Conservation (phyloP, 1,284 basidiomycete species). For the Xerocomus minutiporus region DNA sequence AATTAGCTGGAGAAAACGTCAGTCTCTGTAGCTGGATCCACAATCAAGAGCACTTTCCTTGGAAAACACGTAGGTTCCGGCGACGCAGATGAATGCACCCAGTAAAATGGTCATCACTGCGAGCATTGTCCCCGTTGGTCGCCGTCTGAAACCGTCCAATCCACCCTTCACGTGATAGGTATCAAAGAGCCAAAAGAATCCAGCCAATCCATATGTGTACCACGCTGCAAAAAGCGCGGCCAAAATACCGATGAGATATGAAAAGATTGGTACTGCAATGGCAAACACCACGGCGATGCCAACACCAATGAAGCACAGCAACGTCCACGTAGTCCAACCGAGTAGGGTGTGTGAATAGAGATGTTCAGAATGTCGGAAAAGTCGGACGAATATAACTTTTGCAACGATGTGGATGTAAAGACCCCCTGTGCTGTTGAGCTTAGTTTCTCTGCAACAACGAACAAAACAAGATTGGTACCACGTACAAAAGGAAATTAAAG, state of each 20-base stretch:
- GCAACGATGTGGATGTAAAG: conserved; percentile 50
- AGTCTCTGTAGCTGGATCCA: too few species aligned
- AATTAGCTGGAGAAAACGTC: too few species aligned
- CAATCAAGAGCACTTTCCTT: too few species aligned
- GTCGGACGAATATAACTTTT: conserved; percentile 54
- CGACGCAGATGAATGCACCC: conserved; percentile 36
- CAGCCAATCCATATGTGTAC: conserved; percentile 55
- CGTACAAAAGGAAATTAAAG: conserved; percentile 49
- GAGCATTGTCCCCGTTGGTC: conserved; percentile 23
- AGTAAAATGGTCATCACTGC: conserved; percentile 36
- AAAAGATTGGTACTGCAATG: conserved; percentile 52
- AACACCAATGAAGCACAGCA: conserved; percentile 32
- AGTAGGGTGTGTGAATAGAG: conserved; percentile 22
- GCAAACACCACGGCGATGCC: conserved; percentile 52
- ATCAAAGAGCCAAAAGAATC: conserved; percentile 44
- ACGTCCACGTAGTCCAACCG: conserved; percentile 51
- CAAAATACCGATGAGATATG: conserved; percentile 49
- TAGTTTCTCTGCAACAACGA: not conserved
- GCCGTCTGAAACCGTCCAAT: not conserved
- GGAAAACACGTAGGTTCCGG: conserved; percentile 8
- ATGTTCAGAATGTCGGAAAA: conserved; percentile 55
- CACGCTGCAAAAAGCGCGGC: conserved; percentile 55
- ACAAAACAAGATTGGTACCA: not conserved
- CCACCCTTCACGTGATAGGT: conserved; percentile 41
- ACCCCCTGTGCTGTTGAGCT: conserved; percentile 40